phyloP scores from a whole-genome alignment of 495 filamentous ascomycete species.

The Pseudoneurospora amorphoporcata region DNA sequence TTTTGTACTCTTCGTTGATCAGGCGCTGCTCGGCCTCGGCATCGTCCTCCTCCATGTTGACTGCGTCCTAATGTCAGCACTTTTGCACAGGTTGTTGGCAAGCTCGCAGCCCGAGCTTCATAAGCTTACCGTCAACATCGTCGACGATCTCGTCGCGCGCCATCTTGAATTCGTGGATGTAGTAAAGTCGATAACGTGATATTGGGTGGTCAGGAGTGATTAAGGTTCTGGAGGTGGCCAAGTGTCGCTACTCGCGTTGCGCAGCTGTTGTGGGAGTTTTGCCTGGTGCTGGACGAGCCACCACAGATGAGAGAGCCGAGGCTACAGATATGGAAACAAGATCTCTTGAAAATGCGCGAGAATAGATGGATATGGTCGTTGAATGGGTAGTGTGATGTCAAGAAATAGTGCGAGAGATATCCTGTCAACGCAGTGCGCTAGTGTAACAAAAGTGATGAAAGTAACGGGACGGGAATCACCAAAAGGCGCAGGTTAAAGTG shows the following conservation, averaged over 20 bases:
- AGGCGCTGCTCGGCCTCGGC: slow-evolving; percentile 64
- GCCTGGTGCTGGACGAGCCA: background rate
- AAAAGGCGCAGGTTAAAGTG: background rate
- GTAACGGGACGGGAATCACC: background rate
- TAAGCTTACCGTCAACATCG: slow-evolving; percentile 39
- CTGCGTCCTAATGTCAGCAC: slow-evolving; percentile 15
- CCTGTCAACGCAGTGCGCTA: background rate
- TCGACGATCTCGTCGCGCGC: slow-evolving; percentile 38
- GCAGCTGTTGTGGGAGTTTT: background rate
- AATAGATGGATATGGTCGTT: background rate
- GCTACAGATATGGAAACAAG: background rate
- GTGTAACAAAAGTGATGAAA: background rate
- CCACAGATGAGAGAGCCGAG: background rate
- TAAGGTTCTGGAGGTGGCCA: background rate
- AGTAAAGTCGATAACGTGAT: background rate
- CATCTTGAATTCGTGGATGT: slow-evolving; percentile 17
- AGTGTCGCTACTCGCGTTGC: background rate
- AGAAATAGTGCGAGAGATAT: background rate
- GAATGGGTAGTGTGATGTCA: background rate
- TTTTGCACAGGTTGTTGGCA: background rate
- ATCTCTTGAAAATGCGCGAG: background rate
- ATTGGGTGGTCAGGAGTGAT: background rate
- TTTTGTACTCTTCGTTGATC: slow-evolving; percentile 99
- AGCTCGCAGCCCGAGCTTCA: background rate
- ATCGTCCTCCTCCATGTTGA: slow-evolving; percentile 54